These are phyloP conservation scores for Phylloporus sp. DNA, from an alignment of 768 basidiomycete species.

Conservation along the genomic window DNA sequence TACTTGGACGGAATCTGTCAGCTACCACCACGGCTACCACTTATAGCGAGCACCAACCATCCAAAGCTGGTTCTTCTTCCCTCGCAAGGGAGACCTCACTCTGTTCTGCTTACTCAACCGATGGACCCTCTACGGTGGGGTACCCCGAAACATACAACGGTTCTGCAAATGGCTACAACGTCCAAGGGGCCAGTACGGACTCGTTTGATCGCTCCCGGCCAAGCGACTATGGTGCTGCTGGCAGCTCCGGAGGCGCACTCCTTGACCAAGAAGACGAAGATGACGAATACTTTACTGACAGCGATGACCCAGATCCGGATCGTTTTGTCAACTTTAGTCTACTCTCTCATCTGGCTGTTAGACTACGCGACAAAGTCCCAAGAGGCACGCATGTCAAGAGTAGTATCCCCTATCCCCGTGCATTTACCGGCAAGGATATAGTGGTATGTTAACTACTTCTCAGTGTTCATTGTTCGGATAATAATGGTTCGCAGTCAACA, in stretches of 20 bases:
- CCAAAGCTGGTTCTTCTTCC: slow-evolving; percentile 14
- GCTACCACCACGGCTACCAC: slow-evolving; percentile 25
- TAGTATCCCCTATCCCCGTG: slow-evolving; percentile 83
- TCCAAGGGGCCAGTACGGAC: slow-evolving; percentile 21
- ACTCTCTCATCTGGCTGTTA: slow-evolving; percentile 84
- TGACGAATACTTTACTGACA: slow-evolving; percentile 36
- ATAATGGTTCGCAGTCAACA: slow-evolving; percentile 56
- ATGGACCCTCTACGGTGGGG: slow-evolving; percentile 23
- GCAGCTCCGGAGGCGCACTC: slow-evolving; percentile 15
- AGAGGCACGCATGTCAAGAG: slow-evolving; percentile 87
- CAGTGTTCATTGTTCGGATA: neutral
- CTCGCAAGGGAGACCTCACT: slow-evolving; percentile 15
- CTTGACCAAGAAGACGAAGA: slow-evolving; percentile 28
- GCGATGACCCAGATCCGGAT: slow-evolving; percentile 62
- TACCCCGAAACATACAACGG: slow-evolving; percentile 14
- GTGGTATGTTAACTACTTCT: slow-evolving; percentile 57
- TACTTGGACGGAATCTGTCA: slow-evolving; percentile 25
- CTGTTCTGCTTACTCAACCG: slow-evolving; percentile 16
- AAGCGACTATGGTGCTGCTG: slow-evolving; percentile 16
- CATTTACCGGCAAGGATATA: slow-evolving; percentile 93
- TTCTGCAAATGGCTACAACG: slow-evolving; percentile 18
- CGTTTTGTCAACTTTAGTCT: slow-evolving; percentile 87
- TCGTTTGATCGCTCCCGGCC: slow-evolving; percentile 24
- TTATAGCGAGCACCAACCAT: slow-evolving; percentile 13
- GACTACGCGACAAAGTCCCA: slow-evolving; percentile 86